Evolutionary conservation across 495 filamentous ascomycete genomes (phyloP), one percentile per base, ranked within the genome.

Genomic region (Tricharina praecox): DNA sequence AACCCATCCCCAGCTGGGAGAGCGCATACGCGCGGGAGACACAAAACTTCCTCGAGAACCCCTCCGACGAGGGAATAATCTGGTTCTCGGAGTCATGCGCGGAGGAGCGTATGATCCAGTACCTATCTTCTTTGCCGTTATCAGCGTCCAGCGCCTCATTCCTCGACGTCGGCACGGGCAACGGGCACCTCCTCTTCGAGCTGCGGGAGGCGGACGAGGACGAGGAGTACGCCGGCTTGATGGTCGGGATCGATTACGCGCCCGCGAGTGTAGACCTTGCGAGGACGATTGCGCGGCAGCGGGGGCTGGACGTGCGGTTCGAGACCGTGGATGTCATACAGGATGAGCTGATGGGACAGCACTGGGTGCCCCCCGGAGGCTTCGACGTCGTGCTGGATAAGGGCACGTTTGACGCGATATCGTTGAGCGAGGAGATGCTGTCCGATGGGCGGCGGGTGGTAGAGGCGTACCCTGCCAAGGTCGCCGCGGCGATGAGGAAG

Each of bases 381-480:
- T 95, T 85, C 61, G 85, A 95, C 65, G 72, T 95, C 0, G 79
- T 93, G 0, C 70, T 95, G 4, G 90, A 97, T 64, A 97, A 97
- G 62, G 90, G 90, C 20, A 97, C 90, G 1, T 97, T 94, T 65
- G 90, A 97, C 69, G 90, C 90, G 2, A 76, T 97, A 4, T 80
- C 75, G 33, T 64, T 97, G 16, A 75, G 70, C 36, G 71, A 70
- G 25, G 82, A 82, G 60, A 64, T 60, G 21, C 68, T 78, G 49
- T 55, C 32, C 7, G 48, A 59, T 18, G 76, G 71, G 5, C 64
- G 67, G 8, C 70, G 76, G 37, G 67, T 79, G 16, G 79, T 70
- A 58, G 85, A 94, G 60, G 68, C 70, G 38, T 97, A 96, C 68
- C 69, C 72, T 18, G 67, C 68, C 50, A 70, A 74, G 20, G 78